Evolutionary conservation across 768 basidiomycete genomes (phyloP).

Genomic region (Lepiota brunneoincarnata): DNA sequence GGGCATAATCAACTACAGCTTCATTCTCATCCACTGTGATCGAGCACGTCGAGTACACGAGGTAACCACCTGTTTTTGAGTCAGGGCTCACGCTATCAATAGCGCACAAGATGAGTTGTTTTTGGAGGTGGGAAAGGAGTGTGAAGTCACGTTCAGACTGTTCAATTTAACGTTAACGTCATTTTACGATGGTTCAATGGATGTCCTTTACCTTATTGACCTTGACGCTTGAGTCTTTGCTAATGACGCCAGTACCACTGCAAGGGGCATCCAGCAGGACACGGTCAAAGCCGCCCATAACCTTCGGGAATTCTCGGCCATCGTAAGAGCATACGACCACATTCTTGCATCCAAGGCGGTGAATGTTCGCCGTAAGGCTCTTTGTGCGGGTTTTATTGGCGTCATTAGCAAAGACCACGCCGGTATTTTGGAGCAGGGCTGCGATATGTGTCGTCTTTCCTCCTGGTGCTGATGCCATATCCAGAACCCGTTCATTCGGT

Average conservation of each 20-base stretch:
- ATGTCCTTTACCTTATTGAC: constrained; percentile 82
- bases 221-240: constrained; percentile 96
- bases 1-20: constrained; percentile 94
- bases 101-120: constrained; percentile 96
- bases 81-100: constrained; percentile 92
- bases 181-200: neutral
- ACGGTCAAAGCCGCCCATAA: constrained; percentile 98
- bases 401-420: constrained; percentile 97
- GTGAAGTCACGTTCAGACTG: constrained; percentile 95
- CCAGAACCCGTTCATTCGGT: constrained; percentile 89
- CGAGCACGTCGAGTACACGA: constrained; percentile 98
- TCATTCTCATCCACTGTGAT: constrained; percentile 99
- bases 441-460: constrained; percentile 99
- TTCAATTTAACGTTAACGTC: constrained; percentile 9
- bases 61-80: constrained; percentile 87
- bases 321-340: constrained; percentile 97
- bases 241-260: constrained; percentile 97
- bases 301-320: constrained; percentile 96
- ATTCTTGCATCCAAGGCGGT: constrained; percentile 97
- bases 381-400: constrained; percentile 93
- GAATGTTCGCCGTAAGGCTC: constrained; percentile 94
- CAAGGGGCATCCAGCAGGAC: constrained; percentile 97
- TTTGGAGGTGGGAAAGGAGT: constrained; percentile 95
- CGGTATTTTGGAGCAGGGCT: constrained; percentile 95
- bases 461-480: constrained; percentile 98